These are phyloP conservation scores for Cyberlindnera euphorbiiphila DNA, from an alignment of 805 yeast genomes.

Conservation along the genomic window DNA sequence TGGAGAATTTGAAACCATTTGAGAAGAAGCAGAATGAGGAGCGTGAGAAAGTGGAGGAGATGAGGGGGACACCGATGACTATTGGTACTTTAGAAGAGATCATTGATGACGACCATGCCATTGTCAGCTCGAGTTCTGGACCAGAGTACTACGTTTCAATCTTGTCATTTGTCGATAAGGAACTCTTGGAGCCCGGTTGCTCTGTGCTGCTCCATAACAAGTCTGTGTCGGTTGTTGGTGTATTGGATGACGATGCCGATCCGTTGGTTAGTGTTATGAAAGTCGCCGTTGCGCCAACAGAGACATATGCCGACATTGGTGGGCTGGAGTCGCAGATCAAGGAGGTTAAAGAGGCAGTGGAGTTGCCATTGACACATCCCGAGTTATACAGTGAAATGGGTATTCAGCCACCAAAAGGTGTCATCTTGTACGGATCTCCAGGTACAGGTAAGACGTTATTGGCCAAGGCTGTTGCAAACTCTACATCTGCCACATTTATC, in stretches of 20 bases:
- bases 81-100: slow-evolving; percentile 96
- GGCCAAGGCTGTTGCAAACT: slow-evolving; percentile 98
- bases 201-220: slow-evolving; percentile 93
- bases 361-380: slow-evolving; percentile 88
- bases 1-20: slow-evolving; percentile 91
- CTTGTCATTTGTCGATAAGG: slow-evolving; percentile 95
- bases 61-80: slow-evolving; percentile 94
- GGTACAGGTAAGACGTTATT: slow-evolving; percentile 96
- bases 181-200: slow-evolving; percentile 93
- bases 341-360: slow-evolving; percentile 96
- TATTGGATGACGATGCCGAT: slow-evolving; percentile 95
- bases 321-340: slow-evolving; percentile 95
- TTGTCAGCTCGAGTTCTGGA: slow-evolving; percentile 92
- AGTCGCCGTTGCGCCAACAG: slow-evolving; percentile 95
- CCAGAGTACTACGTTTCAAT: slow-evolving; percentile 97
- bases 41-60: slow-evolving; percentile 88
- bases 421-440: slow-evolving; percentile 93
- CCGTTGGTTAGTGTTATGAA: slow-evolving; percentile 98
- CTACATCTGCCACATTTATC: slow-evolving; percentile 92
- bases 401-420: slow-evolving; percentile 97
- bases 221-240: slow-evolving; percentile 95
- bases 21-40: slow-evolving; percentile 97
- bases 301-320: slow-evolving; percentile 94
- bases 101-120: slow-evolving; percentile 98
- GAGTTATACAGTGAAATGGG: slow-evolving; percentile 98